Evolutionary conservation across 148 eudicot species (phyloP).

Genomic region (Chenopodium album): DNA sequence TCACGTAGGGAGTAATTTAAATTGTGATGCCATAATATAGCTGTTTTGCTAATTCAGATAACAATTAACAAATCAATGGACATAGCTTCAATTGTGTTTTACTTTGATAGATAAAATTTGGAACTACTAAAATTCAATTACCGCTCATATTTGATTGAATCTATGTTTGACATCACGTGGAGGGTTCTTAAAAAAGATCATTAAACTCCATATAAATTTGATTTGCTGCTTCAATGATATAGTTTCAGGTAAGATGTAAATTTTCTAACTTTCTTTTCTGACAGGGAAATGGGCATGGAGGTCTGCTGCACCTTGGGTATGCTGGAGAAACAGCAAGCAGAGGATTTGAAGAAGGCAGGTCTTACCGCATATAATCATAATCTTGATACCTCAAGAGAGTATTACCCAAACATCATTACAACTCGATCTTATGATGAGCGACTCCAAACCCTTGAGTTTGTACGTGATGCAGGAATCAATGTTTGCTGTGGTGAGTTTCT

Average conservation of each 20-base stretch:
- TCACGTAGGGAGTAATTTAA: too few relatives aligned
- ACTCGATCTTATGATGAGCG: constrained; percentile 94
- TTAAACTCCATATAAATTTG: too few relatives aligned
- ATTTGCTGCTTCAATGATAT: too few relatives aligned
- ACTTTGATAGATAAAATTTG: too few relatives aligned
- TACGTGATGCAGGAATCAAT: constrained; percentile 96
- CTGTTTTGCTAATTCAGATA: too few relatives aligned
- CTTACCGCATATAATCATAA: constrained; percentile 98
- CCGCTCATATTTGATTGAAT: too few relatives aligned
- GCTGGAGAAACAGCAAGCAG: constrained; percentile 98
- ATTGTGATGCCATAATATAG: too few relatives aligned
- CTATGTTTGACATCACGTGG: too few relatives aligned
- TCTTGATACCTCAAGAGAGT: constrained; percentile 98
- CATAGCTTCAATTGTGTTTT: too few relatives aligned
- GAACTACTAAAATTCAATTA: too few relatives aligned
- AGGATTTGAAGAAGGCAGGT: constrained; percentile 87
- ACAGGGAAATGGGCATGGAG: constrained; percentile 98
- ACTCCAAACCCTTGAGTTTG: constrained; percentile 77
- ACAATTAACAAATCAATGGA: too few relatives aligned
- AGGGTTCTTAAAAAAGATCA: too few relatives aligned
- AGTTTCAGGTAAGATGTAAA: background rate
- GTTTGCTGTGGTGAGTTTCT: constrained; percentile 83
- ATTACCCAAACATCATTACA: constrained; percentile 87
- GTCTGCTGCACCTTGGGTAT: constrained; percentile 99
- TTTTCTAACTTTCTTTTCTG: constrained; percentile 16